Base-by-base conservation (phyloP, 2,329 filamentous ascomycete species). In the Aureobasidium musti region DNA sequence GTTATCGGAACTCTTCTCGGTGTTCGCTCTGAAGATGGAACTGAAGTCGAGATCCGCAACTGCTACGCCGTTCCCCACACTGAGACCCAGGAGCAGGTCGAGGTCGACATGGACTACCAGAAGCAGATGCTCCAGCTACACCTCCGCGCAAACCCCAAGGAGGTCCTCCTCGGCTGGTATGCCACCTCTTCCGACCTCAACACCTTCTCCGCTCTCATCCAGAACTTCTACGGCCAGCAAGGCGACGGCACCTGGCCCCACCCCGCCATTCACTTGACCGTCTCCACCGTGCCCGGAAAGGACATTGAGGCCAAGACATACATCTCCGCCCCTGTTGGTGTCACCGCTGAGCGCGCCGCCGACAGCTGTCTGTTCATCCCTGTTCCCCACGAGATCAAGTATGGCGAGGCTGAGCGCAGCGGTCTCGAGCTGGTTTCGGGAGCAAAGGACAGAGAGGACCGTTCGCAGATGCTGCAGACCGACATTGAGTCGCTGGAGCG, bases 91-190 rank as follows among this genome's bases (percentile, higher is more conserved):
- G 95, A 99, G 81, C 95, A 99, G 81, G 95, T 99, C 75, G 95
- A 99, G 81, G 95, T 99, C 71, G 95, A 99, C 78, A 96, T 99
- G 86, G 95, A 99, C 81, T 99, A 98, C 82, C 95, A 99, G 83
- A 98, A 98, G 87, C 93, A 94, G 80, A 99, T 99, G 95, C 89
- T 98, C 67, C 90, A 91, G 68, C 84, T 99, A 73, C 94, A 97
- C 78, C 88, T 98, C 73, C 94, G 94, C 82, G 94, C 93, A 67
- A 91, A 92, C 79, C 95, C 95, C 60, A 91, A 92, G 80, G 95
- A 99, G 81, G 88, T 92, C 65, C 87, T 99, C 67, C 90, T 99
- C 69, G 95, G 95, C 76, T 99, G 95, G 95, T 99, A 99, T 82
- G 96, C 95, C 70, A 99, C 95, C 59, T 93, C 91, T 76, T 89